Evolutionary conservation across 2,329 filamentous ascomycete genomes (phyloP), one percentile per base, ranked within the genome.

Genomic region (Aspergillus sp.): DNA sequence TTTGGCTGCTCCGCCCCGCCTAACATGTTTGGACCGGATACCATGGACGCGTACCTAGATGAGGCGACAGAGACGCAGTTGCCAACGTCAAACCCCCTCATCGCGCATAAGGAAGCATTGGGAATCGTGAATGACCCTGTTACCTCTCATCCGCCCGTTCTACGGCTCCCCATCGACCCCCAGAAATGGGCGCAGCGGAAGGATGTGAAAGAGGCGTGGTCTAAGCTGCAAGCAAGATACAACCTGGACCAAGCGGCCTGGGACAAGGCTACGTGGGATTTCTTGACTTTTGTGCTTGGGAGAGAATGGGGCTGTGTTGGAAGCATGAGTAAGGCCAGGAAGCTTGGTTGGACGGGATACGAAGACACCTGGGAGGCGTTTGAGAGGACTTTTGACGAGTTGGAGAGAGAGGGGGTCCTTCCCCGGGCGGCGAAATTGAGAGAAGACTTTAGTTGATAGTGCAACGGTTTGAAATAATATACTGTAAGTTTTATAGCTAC

Each of bases 261-360:
- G 53, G 71, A 74, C 7, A 72, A 74, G 51, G 76, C 73, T 1
- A 78, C 76, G 0, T 79, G 75, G 74, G 64, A 55, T 1, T 77
- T 75, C 49, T 56, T 75, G 47, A 71, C 68, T 6, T 75, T 77
- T 57, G 70, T 73, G 2, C 60, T 79, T 20, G 74, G 76, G 0
- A 60, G 76, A 33, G 57, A 66, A 17, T 69, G 54, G 52, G 54
- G 55, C 13, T 62, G 58, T 33, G 59, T 67, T 8, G 57, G 43
- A 1, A 66, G 45, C 49, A 76, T 78, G 71, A 76, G 66, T 45
- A 79, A 79, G 61, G 76, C 76, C 4, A 66, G 77, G 48, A 71
- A 70, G 53, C 60, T 69, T 20, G 76, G 77, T 0, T 80, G 72
- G 71, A 72, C 63, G 1, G 76, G 73, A 0, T 75, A 67, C 49